Conservation (phyloP, 306 rosid species). For the Canavalia gladiata region DNA sequence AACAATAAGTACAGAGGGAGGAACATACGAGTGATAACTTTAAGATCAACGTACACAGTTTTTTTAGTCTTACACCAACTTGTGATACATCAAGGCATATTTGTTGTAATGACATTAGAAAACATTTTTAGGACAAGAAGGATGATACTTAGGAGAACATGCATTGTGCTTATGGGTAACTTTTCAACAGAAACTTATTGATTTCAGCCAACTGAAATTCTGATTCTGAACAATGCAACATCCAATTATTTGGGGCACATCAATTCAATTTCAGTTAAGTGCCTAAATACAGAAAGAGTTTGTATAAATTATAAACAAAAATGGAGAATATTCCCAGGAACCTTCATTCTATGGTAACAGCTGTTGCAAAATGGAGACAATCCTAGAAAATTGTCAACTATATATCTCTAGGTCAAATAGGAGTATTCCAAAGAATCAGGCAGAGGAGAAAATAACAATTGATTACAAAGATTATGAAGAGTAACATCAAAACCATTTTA, state of each 20-base stretch:
- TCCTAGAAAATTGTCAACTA: neutral
- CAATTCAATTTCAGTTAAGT: conserved; percentile 6
- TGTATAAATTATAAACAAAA: neutral
- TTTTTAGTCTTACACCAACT: neutral
- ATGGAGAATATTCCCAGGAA: neutral
- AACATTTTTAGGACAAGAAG: neutral
- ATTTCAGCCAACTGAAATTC: neutral
- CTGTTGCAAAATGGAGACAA: neutral
- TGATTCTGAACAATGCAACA: neutral
- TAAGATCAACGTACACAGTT: neutral
- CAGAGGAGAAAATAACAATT: neutral
- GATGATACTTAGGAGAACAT: neutral
- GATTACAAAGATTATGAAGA: too few species aligned
- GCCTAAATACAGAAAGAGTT: neutral
- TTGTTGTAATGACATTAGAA: neutral
- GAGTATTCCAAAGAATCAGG: neutral
- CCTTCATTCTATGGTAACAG: neutral
- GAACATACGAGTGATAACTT: neutral
- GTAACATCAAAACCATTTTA: conserved; percentile 15
- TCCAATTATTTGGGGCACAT: neutral
- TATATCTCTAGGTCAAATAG: neutral
- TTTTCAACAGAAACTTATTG: neutral
- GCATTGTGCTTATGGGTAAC: neutral
- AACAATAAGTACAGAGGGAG: neutral
- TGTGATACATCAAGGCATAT: conserved; percentile 1